Conservation (phyloP, 192 early-diverging fungal species). For the Coemansia sp. region DNA sequence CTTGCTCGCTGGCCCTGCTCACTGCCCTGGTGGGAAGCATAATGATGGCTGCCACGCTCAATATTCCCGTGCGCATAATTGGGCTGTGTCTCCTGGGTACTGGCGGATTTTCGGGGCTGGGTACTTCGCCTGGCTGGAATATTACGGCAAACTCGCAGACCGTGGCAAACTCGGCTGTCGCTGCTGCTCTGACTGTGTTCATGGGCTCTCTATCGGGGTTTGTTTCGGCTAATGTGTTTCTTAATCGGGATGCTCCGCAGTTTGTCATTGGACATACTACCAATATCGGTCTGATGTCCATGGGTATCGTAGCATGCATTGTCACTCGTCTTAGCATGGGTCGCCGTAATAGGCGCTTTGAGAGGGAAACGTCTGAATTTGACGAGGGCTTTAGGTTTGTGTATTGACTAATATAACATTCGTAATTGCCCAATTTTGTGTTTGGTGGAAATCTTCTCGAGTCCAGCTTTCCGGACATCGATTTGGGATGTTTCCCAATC, state of each 20-base stretch:
- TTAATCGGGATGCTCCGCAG: constrained; percentile 42
- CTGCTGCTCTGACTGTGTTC: constrained; percentile 44
- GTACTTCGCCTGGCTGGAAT: constrained; percentile 40
- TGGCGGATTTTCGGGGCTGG: constrained; percentile 36
- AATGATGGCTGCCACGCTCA: constrained; percentile 30
- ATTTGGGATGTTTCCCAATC: no score
- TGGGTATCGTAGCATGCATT: constrained; percentile 28
- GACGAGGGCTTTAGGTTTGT: constrained; percentile 12
- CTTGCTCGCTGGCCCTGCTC: constrained; percentile 5
- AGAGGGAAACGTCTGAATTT: background rate
- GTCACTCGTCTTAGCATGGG: constrained; percentile 39
- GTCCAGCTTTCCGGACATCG: no score
- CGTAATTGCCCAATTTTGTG: background rate
- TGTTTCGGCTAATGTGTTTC: constrained; percentile 42
- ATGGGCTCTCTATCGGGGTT: constrained; percentile 30
- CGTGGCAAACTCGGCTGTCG: constrained; percentile 40
- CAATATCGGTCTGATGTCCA: constrained; percentile 18
- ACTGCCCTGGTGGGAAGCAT: constrained; percentile 21
- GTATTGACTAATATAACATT: background rate
- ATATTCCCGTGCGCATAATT: constrained; percentile 24
- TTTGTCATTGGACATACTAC: constrained; percentile 43
- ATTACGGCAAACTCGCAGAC: constrained; percentile 33
- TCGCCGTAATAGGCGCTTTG: constrained; percentile 21
- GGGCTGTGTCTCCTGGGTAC: constrained; percentile 38
- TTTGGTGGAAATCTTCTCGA: background rate